Evolutionary conservation across 495 filamentous ascomycete genomes (phyloP), one percentile per base, ranked within the genome.

Genomic region (Gamarada debralockiae): DNA sequence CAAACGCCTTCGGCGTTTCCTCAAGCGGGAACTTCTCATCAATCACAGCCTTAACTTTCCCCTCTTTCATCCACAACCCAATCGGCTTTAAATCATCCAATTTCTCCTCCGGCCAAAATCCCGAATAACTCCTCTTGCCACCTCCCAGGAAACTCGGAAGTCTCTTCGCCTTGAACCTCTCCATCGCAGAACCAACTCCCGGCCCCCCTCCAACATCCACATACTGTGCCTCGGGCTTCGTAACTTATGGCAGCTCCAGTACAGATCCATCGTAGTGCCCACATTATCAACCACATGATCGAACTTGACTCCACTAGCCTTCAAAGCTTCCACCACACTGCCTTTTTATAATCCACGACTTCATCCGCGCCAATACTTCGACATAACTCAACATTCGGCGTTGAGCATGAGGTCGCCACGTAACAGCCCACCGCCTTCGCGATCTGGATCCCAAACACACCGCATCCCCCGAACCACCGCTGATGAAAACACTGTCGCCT

Each of bases 401-500:
- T 72, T 10, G 82, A 86, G 50, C 84, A 88, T 0, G 75, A 76
- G 2, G 70, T 66, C 2, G 79, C 82, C 21, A 88, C 83, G 56
- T 78, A 70, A 59, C 81, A 85, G 0, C 84, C 82, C 14, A 81
- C 51, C 2, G 69, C 64, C 63, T 86, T 87, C 9, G 85, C 85
- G 52, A 87, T 75, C 61, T 87, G 83, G 48, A 87, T 82, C 3
- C 72, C 75, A 56, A 80, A 84, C 0, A 73, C 70, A 0, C 85
- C 85, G 4, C 71, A 73, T 0, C 85, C 83, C 85, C 85, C 0
- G 77, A 81, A 2, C 83, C 84, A 23, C 81, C 84, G 50, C 86
- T 86, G 56, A 89, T 74, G 63, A 88, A 84, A 24, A 89, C 72
- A 52, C 74, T 76, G 44, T 79, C 74, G 5, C 79, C 79, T 0